Base-by-base conservation (phyloP, 805 yeast genomes). In the Saturnispora gosingensis region DNA sequence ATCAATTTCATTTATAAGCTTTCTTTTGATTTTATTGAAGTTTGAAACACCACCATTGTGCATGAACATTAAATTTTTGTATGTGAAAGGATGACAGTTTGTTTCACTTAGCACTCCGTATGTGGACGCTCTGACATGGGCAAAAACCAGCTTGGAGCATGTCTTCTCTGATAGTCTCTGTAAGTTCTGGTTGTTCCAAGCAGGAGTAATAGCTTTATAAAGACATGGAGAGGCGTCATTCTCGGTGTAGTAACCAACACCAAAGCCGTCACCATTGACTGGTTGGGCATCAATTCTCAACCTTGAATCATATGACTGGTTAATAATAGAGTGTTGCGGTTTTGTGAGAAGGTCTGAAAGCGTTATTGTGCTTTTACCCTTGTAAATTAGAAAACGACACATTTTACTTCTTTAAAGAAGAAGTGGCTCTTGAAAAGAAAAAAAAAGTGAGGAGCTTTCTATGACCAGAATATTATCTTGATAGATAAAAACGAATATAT, bases 201-300 rank as follows among this genome's bases (percentile, higher is more conserved):
- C 95, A 0, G 99, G 99, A 0, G 99, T 93, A 46, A 90, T 93
- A 11, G 98, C 98, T 59, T 88, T 83, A 71, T 87, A 93, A 2
- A 89, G 77, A 67, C 98, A 93, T 25, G 99, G 98, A 2, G 80
- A 78, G 10, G 64, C 56, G 10, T 55, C 53, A 13, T 44, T 36
- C 8, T 43, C 52, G 3, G 82, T 74, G 63, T 93, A 93, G 69
- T 93, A 93, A 0, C 98, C 98, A 22, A 93, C 91, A 2, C 99
- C 99, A 67, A 93, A 93, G 0, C 99, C 99, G 67, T 93, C 99
- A 42, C 99, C 99, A 65, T 93, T 93, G 59, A 93, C 88, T 2
- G 99, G 98, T 49, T 96, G 72, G 69, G 81, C 83, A 62, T 93
- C 98, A 16, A 93, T 73, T 51, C 99, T 74, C 39, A 93, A 73